These are phyloP conservation scores for Trypanosoma conorhini DNA, from an alignment of 208 protist species.

Conservation along the genomic window DNA sequence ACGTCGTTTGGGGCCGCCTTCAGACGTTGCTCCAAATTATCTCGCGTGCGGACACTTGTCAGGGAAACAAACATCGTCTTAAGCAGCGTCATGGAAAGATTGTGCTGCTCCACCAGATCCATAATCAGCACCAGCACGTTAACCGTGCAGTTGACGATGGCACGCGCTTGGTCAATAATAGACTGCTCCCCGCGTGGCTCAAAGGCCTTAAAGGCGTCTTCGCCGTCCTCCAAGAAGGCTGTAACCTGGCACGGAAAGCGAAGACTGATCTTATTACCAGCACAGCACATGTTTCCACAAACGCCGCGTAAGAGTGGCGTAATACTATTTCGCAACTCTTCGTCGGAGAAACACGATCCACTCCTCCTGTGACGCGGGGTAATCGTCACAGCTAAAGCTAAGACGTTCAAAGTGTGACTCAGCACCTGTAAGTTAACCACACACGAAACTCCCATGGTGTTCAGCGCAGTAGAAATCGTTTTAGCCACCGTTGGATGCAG, in stretches of 20 bases:
- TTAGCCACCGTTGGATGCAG: constrained; percentile 70
- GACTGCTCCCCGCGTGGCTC: constrained; percentile 29
- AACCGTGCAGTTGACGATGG: constrained; percentile 86
- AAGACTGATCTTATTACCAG: constrained; percentile 43
- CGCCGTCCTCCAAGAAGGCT: constrained; percentile 65
- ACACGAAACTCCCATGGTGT: constrained; percentile 37
- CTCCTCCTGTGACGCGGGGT: constrained; percentile 27
- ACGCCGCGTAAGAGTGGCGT: constrained; percentile 49
- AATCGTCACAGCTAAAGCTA: constrained; percentile 59
- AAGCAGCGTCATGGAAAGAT: constrained; percentile 84
- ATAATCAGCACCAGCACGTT: constrained; percentile 86
- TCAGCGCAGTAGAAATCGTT: constrained; percentile 46
- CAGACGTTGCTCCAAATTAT: constrained; percentile 77
- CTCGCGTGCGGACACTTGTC: constrained; percentile 68
- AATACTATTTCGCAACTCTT: constrained; percentile 39
- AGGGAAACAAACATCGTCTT: constrained; percentile 92
- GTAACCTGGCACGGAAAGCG: constrained; percentile 88
- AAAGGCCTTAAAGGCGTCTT: constrained; percentile 30
- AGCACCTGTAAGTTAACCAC: constrained; percentile 58
- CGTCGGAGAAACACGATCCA: constrained; percentile 33
- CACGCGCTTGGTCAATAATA: constrained; percentile 70
- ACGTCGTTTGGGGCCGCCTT: constrained; percentile 68
- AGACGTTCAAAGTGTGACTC: constrained; percentile 61
- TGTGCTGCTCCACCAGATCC: constrained; percentile 90
- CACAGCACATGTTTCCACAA: constrained; percentile 49